These are phyloP conservation scores for Lodderomyces elongisporus DNA, from an alignment of 1,139 yeast species.

Conservation along the genomic window DNA sequence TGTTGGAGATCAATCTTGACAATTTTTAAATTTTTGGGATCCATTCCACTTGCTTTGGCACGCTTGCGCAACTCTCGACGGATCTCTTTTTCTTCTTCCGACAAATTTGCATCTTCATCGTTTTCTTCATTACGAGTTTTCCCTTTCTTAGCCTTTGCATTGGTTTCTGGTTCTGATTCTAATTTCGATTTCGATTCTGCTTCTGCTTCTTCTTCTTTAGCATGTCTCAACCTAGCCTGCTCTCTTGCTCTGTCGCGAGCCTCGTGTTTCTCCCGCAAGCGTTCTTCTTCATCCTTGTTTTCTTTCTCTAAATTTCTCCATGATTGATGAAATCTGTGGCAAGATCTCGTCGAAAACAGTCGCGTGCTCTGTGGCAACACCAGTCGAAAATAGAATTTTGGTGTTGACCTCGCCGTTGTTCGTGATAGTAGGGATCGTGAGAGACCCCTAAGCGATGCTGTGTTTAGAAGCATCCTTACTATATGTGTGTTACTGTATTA, in stretches of 20 bases:
- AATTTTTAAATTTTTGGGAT: conserved; percentile 30
- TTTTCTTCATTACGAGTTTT: conserved; percentile 9
- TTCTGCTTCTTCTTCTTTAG: conserved; percentile 7
- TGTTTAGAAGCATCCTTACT: no score
- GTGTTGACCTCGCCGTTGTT: no score
- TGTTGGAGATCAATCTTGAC: conserved; percentile 24
- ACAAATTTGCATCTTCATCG: conserved; percentile 8
- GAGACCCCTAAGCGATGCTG: no score
- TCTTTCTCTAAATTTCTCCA: conserved; percentile 6
- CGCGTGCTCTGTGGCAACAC: not conserved
- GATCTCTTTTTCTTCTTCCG: conserved; percentile 18
- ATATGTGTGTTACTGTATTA: no score
- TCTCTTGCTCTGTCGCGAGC: conserved; percentile 10
- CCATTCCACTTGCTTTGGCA: conserved; percentile 26
- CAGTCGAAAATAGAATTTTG: no score
- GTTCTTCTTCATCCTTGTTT: conserved; percentile 7
- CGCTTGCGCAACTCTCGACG: conserved; percentile 31
- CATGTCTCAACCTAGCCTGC: no score
- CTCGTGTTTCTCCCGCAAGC: conserved; percentile 9
- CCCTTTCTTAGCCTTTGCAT: conserved; percentile 15
- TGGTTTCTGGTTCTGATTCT: conserved; percentile 12
- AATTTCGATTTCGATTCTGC: conserved; percentile 5
- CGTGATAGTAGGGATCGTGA: no score
- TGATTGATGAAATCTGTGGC: conserved; percentile 5
- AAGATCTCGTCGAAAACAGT: conserved; percentile 3